Conservation (phyloP, 345 rosid genomes). For the Passiflora organensis region DNA sequence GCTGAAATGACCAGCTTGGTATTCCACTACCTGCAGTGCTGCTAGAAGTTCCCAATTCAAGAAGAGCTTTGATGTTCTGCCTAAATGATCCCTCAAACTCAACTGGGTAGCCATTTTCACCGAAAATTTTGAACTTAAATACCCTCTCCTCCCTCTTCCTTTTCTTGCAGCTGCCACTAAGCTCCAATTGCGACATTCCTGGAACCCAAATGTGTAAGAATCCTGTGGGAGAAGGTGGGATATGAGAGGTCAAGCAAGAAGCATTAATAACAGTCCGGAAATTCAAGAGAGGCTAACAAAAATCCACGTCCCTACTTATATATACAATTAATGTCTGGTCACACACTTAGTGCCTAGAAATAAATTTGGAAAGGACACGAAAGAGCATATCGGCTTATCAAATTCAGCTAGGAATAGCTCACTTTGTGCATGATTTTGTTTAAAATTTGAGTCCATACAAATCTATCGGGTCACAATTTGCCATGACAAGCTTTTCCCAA, state of each 20-base stretch:
- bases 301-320: background rate
- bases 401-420: conserved; percentile 18
- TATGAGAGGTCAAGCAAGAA: background rate
- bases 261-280: conserved; percentile 8
- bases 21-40: conserved; percentile 27
- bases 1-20: conserved; percentile 84
- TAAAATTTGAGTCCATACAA: conserved; percentile 43
- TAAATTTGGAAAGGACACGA: conserved; percentile 33
- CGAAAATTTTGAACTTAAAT: conserved; percentile 69
- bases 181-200: conserved; percentile 25
- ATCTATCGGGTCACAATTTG: conserved; percentile 38
- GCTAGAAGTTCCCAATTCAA: conserved; percentile 60
- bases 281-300: conserved; percentile 10
- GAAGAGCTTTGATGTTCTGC: conserved; percentile 52
- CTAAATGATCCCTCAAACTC: conserved; percentile 58
- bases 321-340: conserved; percentile 13
- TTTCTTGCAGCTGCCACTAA: conserved; percentile 37
- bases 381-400: conserved; percentile 19
- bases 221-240: background rate
- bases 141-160: conserved; percentile 74
- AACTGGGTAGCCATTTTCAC: conserved; percentile 63
- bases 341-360: conserved; percentile 49
- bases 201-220: background rate
- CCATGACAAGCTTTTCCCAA: conserved; percentile 20
- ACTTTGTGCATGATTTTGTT: conserved; percentile 45